A percentile compares a stretch with the other conserved stretches of the same genome.
Evolutionary conservation across 1,139 yeast species (phyloP).

Genomic region (Kazachstania sp.): DNA sequence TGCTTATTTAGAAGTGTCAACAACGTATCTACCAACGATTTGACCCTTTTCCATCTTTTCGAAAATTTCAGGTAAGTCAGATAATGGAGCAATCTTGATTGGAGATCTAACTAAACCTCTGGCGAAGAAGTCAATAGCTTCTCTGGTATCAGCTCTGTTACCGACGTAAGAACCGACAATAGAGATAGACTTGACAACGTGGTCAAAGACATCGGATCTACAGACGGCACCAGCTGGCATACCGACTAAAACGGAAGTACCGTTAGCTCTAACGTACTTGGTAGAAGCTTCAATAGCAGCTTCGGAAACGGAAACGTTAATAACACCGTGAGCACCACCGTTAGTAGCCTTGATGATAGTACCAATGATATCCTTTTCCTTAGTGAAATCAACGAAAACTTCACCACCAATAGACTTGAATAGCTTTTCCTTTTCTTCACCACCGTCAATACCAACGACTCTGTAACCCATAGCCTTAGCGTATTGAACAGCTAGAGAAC

Average conservation of each 20-base stretch:
- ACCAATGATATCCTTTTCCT: slow-evolving; percentile 42
- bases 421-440: slow-evolving; percentile 52
- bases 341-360: slow-evolving; percentile 51
- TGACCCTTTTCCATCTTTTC: slow-evolving; percentile 54
- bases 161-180: slow-evolving; percentile 63
- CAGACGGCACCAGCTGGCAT: slow-evolving; percentile 59
- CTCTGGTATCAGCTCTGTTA: slow-evolving; percentile 64
- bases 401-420: slow-evolving; percentile 60
- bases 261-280: slow-evolving; percentile 61
- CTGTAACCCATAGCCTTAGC: slow-evolving; percentile 78
- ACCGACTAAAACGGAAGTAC: slow-evolving; percentile 63
- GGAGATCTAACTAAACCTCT: slow-evolving; percentile 59
- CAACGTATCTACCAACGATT: slow-evolving; percentile 57
- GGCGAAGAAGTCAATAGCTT: slow-evolving; percentile 57
- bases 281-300: slow-evolving; percentile 62
- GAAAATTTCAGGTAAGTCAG: slow-evolving; percentile 47
- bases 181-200: slow-evolving; percentile 48
- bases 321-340: slow-evolving; percentile 75
- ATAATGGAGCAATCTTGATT: slow-evolving; percentile 50
- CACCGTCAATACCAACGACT: slow-evolving; percentile 70
- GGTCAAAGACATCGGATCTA: slow-evolving; percentile 47
- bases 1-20: slow-evolving; percentile 39
- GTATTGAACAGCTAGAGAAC: slow-evolving; percentile 71
- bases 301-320: slow-evolving; percentile 74
- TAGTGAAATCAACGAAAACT: slow-evolving; percentile 55